Conservation (phyloP, 441 rosid genomes). For the Mallotus japonicus region DNA sequence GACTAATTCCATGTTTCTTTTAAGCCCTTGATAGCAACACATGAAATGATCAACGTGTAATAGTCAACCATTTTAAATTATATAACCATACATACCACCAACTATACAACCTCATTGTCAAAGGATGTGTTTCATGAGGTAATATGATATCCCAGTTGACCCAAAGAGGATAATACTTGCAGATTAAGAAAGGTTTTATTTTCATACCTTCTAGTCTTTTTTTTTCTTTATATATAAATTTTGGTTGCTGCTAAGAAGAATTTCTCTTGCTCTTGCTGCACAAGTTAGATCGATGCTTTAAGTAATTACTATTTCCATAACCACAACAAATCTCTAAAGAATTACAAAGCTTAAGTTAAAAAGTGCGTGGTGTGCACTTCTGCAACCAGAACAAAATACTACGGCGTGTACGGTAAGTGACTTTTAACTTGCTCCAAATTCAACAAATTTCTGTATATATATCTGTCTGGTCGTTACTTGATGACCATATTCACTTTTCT, state of each 20-base stretch:
- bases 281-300: slow-evolving; percentile 5
- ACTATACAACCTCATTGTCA: too few species aligned
- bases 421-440: neutral
- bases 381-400: neutral
- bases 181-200: too few species aligned
- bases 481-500: neutral
- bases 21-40: neutral
- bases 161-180: too few species aligned
- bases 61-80: neutral
- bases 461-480: neutral
- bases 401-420: slow-evolving; percentile 11
- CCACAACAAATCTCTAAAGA: neutral
- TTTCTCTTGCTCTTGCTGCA: neutral
- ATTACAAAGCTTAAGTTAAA: slow-evolving; percentile 1
- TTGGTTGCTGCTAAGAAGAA: neutral
- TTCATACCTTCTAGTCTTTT: neutral
- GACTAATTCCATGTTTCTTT: neutral
- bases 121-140: too few species aligned
- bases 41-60: neutral
- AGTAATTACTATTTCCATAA: neutral
- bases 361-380: slow-evolving; percentile 8
- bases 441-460: neutral
- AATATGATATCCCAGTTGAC: too few species aligned
- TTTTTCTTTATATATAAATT: neutral
- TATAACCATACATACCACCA: too few species aligned